Evolutionary conservation across 23 red algal species (phyloP), one percentile per base, ranked within the genome.

Genomic region (Rhodosorus marinus): DNA sequence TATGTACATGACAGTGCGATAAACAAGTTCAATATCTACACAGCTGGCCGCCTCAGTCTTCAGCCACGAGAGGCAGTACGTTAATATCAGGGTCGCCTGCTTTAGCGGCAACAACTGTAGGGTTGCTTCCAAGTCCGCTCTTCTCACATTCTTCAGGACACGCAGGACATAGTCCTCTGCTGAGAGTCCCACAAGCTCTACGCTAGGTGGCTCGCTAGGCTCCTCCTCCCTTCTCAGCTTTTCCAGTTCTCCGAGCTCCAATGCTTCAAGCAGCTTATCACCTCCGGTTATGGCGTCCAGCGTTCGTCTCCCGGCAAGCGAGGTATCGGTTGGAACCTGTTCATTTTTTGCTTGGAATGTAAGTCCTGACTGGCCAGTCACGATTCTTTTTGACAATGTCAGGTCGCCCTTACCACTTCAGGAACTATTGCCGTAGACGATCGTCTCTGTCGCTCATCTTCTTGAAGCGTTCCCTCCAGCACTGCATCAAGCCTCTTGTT

Each of bases 241-340:
- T 49, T 82, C 75, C 24, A 49, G 57, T 35, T 66, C 70, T 9
- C 55, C 65, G 5, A 52, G 34, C 14, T 67, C 23, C 25, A 93
- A 52, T 29, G 69, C 64, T 29, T 83, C 86, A 11, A 93, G 29
- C n/a, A 93, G 52, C 23, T 41, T 20, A 50, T 93, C 86, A 11
- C 66, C 53, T 20, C 40, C 71, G 28, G 62, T 59, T 7, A 93
- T 66, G 21, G 62, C 72, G 14, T 82, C 76, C n/a, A 93, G 40
- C 21, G 71, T 76, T 51, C 71, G 55, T 52, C 72, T 81, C 32
- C 55, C 75, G 1, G 75, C 61, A 17, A 52, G 54, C 21, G 75
- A 47, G 30, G 53, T 54, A 29, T 81, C 62, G 8, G 57, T 66
- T n/a, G 38, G 57, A 8, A 56, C 47, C n/a, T 42, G 52, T 24